Evolutionary conservation across 2,329 filamentous ascomycete genomes (phyloP), one percentile per base, ranked within the genome.

Genomic region (Metarhizium rileyi): DNA sequence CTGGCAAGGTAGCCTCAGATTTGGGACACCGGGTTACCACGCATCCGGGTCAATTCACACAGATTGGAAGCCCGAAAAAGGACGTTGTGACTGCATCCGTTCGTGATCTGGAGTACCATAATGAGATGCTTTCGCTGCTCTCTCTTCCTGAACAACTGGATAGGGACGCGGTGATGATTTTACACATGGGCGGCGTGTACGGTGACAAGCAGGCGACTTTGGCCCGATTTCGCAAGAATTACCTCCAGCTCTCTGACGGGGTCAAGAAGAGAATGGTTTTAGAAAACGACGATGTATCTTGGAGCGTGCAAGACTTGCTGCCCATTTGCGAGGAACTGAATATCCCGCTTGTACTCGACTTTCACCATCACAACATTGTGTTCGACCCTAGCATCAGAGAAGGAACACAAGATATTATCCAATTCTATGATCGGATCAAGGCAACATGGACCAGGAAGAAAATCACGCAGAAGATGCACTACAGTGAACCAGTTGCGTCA

Each of bases 401-500:
- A 67, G 90, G 90, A 1, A 95, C 90, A 0, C 73, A 80, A 20
- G 90, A 95, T 57, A 89, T 97, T 55, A 82, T 86, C 45, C 60
- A 64, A 0, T 69, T 95, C 0, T 93, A 80, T 53, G 82, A 84
- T 0, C 81, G 85, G 4, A 97, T 97, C 59, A 76, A 78, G 41
- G 81, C 83, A 3, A 96, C 89, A 0, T 97, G 91, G 91, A 79
- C 76, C 1, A 76, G 80, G 27, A 97, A 96, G 64, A 71, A 76
- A 1, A 96, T 95, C 55, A 90, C 75, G 2, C 91, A 93, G 59
- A 97, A 97, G 69, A 95, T 96, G 89, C 91, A 97, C 61, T 96
- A 96, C 66, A 94, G 87, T 25, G 91, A 97, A 62, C 85, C 83
- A 0, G 66, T 63, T 0, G 55, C 61, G 4, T 42, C 53, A 1